These are phyloP conservation scores for Phytophthora litchii DNA, from an alignment of 352 stramenopile genomes.

Conservation along the genomic window DNA sequence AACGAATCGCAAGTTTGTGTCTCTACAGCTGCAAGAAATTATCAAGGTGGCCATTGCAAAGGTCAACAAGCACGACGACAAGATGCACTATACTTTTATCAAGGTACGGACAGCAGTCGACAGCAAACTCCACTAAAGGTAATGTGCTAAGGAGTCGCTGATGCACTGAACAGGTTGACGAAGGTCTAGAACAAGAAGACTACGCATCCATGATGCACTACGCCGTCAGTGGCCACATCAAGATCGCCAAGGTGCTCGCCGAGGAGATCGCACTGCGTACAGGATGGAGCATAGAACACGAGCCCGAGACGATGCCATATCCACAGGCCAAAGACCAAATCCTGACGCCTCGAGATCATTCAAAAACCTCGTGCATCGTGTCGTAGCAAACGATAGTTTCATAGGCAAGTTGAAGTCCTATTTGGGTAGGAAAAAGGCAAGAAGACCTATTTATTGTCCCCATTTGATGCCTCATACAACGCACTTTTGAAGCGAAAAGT, in stretches of 20 bases:
- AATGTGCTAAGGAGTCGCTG: background rate
- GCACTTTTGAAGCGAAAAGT: slow-evolving; percentile 3
- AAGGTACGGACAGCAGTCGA: slow-evolving; percentile 52
- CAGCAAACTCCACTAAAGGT: background rate
- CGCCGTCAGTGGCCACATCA: slow-evolving; percentile 81
- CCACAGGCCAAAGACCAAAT: slow-evolving; percentile 83
- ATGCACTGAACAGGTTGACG: slow-evolving; percentile 51
- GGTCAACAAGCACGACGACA: slow-evolving; percentile 75
- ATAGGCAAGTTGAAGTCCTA: slow-evolving; percentile 24
- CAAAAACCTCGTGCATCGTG: slow-evolving; percentile 43
- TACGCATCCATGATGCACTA: slow-evolving; percentile 87
- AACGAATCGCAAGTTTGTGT: slow-evolving; percentile 78
- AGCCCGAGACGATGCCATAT: slow-evolving; percentile 73
- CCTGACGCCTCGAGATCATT: slow-evolving; percentile 63
- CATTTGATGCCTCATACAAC: background rate
- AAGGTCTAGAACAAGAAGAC: slow-evolving; percentile 65
- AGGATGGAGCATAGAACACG: slow-evolving; percentile 61
- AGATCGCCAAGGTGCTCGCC: slow-evolving; percentile 76
- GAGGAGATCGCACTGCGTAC: slow-evolving; percentile 76
- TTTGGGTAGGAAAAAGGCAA: slow-evolving; percentile 21
- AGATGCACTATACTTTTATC: slow-evolving; percentile 85
- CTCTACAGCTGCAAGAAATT: slow-evolving; percentile 84
- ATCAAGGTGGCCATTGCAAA: slow-evolving; percentile 85
- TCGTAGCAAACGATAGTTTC: too few relatives aligned
- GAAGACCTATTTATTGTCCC: slow-evolving; percentile 45